phyloP scores from a whole-genome alignment of 2,329 filamentous ascomycete genomes.

The Aspergillus oerlinghausenensis region DNA sequence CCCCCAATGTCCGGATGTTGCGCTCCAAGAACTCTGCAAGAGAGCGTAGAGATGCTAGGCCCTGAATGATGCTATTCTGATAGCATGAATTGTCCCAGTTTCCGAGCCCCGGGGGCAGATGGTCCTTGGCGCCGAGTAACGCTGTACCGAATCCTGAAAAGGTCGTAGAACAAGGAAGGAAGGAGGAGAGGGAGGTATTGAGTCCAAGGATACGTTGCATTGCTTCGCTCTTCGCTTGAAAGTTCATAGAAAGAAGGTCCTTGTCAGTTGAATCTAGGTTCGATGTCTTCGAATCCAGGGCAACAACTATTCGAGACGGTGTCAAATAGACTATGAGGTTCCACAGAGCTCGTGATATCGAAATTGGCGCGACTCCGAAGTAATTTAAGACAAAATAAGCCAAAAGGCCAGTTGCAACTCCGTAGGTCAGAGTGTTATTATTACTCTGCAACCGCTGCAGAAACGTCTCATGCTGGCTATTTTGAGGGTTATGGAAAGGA shows the following conservation, averaged over 20 bases:
- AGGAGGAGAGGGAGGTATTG: slow-evolving; percentile 56
- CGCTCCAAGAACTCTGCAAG: slow-evolving; percentile 62
- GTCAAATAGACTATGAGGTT: slow-evolving; percentile 35
- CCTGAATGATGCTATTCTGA: slow-evolving; percentile 91
- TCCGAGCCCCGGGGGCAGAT: slow-evolving; percentile 60
- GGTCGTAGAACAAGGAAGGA: slow-evolving; percentile 52
- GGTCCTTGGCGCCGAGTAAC: slow-evolving; percentile 32
- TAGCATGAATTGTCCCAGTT: slow-evolving; percentile 97
- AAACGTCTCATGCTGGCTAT: slow-evolving; percentile 31
- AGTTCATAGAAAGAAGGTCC: slow-evolving; percentile 33
- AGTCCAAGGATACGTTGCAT: slow-evolving; percentile 61
- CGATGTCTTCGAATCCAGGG: slow-evolving; percentile 49
- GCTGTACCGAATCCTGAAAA: slow-evolving; percentile 51
- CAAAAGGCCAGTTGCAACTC: slow-evolving; percentile 24
- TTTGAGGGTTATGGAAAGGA: slow-evolving; percentile 22
- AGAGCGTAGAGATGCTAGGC: slow-evolving; percentile 68
- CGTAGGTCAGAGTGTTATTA: slow-evolving; percentile 25
- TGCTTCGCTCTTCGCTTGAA: slow-evolving; percentile 57
- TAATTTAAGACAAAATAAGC: slow-evolving; percentile 28
- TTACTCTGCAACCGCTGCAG: slow-evolving; percentile 24
- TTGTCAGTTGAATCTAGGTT: slow-evolving; percentile 37
- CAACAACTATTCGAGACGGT: slow-evolving; percentile 37
- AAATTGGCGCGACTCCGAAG: slow-evolving; percentile 25
- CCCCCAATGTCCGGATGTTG: slow-evolving; percentile 34
- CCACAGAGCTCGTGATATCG: slow-evolving; percentile 33